These are phyloP conservation scores for Phytophthora chlamydospora DNA, from an alignment of 352 stramenopile genomes.

Conservation along the genomic window DNA sequence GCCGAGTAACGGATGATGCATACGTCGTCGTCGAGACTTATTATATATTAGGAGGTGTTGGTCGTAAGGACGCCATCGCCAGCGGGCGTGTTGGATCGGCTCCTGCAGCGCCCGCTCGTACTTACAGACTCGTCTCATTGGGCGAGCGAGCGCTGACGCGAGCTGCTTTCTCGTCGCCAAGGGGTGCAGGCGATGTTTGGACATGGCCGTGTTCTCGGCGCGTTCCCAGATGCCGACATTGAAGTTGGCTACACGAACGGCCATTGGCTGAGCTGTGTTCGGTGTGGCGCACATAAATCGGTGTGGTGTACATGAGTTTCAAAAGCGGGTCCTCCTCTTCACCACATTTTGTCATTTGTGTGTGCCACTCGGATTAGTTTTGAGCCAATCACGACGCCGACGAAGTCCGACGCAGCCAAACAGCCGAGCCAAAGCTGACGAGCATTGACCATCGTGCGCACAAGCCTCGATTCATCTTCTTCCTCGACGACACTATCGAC, in stretches of 20 bases:
- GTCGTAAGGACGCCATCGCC: neutral
- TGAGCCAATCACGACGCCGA: conserved; percentile 10
- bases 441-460: conserved; percentile 13
- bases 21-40: conserved; percentile 6
- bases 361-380: conserved; percentile 4
- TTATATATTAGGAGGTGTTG: conserved; percentile 3
- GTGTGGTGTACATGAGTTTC: too few relatives aligned
- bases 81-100: neutral
- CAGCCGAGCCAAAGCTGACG: neutral
- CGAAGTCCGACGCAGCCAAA: neutral
- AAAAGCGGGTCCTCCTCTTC: neutral
- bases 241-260: conserved; percentile 7
- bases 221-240: conserved; percentile 10
- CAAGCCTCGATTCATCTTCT: neutral
- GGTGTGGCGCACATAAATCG: conserved; percentile 1
- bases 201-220: neutral
- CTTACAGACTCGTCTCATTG: conserved; percentile 8
- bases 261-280: conserved; percentile 24
- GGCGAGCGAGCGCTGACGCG: conserved; percentile 8
- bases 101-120: conserved; percentile 7
- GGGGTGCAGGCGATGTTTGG: conserved; percentile 12
- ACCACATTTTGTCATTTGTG: conserved; percentile 2
- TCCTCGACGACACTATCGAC: neutral
- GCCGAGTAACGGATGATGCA: conserved; percentile 25
- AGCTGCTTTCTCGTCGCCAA: conserved; percentile 22